These are phyloP conservation scores for Cryptococcus amylolentus DNA, from an alignment of 1,284 basidiomycete genomes.

Conservation along the genomic window DNA sequence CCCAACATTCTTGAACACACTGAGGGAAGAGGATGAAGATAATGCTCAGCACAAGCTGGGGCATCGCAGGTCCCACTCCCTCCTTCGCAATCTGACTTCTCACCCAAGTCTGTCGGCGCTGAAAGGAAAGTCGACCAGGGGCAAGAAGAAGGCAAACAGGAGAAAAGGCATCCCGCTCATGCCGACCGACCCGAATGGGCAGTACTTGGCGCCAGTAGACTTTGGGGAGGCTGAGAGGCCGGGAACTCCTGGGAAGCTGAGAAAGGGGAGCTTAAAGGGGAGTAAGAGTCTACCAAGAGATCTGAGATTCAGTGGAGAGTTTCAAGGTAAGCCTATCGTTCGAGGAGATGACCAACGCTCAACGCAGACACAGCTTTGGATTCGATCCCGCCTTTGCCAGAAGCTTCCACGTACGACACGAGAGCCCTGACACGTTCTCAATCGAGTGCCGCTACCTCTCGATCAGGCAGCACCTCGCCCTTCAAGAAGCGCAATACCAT, in stretches of 20 bases:
- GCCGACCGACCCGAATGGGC: neutral
- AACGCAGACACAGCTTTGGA: neutral
- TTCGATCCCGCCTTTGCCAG: slow-evolving; percentile 2
- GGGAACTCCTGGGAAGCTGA: slow-evolving; percentile 3
- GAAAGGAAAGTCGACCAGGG: slow-evolving; percentile 17
- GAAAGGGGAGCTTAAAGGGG: slow-evolving; percentile 12
- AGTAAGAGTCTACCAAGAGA: slow-evolving; percentile 19
- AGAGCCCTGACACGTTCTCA: neutral
- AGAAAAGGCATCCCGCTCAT: slow-evolving; percentile 3
- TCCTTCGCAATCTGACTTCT: slow-evolving; percentile 32
- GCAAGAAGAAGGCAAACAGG: slow-evolving; percentile 9
- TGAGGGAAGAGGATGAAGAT: too few species aligned
- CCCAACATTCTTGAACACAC: too few species aligned
- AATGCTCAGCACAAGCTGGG: neutral
- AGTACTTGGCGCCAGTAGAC: neutral
- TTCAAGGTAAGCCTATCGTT: slow-evolving; percentile 3
- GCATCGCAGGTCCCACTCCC: neutral
- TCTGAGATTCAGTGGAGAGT: slow-evolving; percentile 12
- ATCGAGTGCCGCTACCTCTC: neutral
- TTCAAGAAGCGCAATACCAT: neutral
- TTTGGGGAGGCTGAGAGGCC: slow-evolving; percentile 3
- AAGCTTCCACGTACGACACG: slow-evolving; percentile 1
- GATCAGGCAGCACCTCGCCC: neutral
- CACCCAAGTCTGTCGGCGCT: slow-evolving; percentile 34
- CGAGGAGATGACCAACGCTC: neutral